These are phyloP conservation scores for Penicillium brevicompactum DNA, from an alignment of 2,329 filamentous ascomycete genomes.

Conservation along the genomic window DNA sequence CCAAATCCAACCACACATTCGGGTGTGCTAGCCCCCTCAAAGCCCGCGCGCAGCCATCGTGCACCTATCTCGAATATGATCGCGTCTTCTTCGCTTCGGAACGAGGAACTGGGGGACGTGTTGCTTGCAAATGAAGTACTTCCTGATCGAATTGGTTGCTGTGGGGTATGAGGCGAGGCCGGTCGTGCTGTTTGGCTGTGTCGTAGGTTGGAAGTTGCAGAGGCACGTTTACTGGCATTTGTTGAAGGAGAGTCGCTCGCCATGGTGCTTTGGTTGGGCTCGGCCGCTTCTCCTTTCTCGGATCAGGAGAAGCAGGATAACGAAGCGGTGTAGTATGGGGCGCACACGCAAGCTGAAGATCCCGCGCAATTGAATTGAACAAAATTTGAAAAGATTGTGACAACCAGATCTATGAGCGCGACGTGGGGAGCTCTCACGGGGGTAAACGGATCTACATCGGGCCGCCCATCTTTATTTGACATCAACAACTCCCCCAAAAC, in stretches of 20 bases:
- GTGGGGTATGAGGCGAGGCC: conserved; percentile 63
- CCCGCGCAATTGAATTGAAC: conserved; percentile 11
- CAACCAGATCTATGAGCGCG: conserved; percentile 1
- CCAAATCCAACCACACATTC: conserved; percentile 72
- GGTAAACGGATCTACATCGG: conserved; percentile 39
- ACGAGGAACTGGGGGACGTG: conserved; percentile 59
- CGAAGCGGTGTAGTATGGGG: conserved; percentile 5
- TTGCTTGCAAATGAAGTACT: conserved; percentile 56
- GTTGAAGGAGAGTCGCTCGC: conserved; percentile 23
- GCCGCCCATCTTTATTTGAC: conserved; percentile 32
- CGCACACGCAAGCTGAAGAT: not conserved
- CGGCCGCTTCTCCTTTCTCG: conserved; percentile 10
- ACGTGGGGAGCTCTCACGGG: conserved; percentile 3
- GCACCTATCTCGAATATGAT: conserved; percentile 82
- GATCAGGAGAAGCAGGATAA: conserved; percentile 8
- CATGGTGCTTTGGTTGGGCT: conserved; percentile 18
- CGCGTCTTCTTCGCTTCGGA: conserved; percentile 77
- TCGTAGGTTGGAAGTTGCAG: conserved; percentile 31
- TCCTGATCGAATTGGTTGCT: conserved; percentile 48
- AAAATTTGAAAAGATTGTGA: not conserved
- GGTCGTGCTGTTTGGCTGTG: conserved; percentile 35
- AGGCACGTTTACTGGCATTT: conserved; percentile 28
- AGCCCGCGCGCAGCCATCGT: conserved; percentile 76
- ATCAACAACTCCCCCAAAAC: conserved; percentile 23
- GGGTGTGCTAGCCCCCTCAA: conserved; percentile 79